A percentile compares a stretch with the other conserved stretches of the same genome.
phyloP scores from a whole-genome alignment of 805 yeast genomes.

The Barnettozyma salicaria region DNA sequence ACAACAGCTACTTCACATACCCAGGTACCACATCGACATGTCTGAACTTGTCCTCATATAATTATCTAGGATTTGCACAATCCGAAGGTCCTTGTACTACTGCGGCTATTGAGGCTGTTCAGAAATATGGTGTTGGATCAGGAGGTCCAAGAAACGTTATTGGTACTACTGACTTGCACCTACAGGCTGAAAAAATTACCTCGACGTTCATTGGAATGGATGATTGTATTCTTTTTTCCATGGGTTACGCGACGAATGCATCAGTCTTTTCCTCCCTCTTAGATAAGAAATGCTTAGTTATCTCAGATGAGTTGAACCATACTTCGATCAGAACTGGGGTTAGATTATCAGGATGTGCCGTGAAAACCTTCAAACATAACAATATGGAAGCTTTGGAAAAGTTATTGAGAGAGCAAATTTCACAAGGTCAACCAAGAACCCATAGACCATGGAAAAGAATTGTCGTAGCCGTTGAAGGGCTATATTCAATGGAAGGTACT shows the following conservation, averaged over 20 bases:
- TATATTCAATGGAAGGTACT: slow-evolving; percentile 79
- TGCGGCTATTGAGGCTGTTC: slow-evolving; percentile 54
- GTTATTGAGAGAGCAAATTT: slow-evolving; percentile 65
- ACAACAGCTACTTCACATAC: slow-evolving; percentile 59
- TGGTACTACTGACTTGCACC: slow-evolving; percentile 75
- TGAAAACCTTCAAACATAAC: slow-evolving; percentile 87
- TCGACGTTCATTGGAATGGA: slow-evolving; percentile 91
- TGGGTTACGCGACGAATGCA: slow-evolving; percentile 97
- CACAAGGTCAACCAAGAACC: slow-evolving; percentile 53
- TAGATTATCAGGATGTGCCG: slow-evolving; percentile 86
- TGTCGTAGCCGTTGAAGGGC: slow-evolving; percentile 82
- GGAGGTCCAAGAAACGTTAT: slow-evolving; percentile 70
- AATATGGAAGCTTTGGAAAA: slow-evolving; percentile 77
- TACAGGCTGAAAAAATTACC: slow-evolving; percentile 64
- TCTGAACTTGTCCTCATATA: slow-evolving; percentile 83
- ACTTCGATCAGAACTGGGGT: slow-evolving; percentile 95
- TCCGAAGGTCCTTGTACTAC: slow-evolving; percentile 89
- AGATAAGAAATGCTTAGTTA: slow-evolving; percentile 82
- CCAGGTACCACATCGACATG: slow-evolving; percentile 74
- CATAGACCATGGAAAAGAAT: slow-evolving; percentile 96
- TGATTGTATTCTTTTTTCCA: slow-evolving; percentile 77
- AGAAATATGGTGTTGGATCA: slow-evolving; percentile 68
- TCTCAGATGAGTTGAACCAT: slow-evolving; percentile 92
- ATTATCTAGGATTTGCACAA: slow-evolving; percentile 96
- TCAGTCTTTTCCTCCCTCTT: slow-evolving; percentile 76